Percentiles rank a stretch among this genome's conserved stretches.
Evolutionary conservation across 805 yeast genomes (phyloP).

Genomic region (Saccharomyces mikatae): DNA sequence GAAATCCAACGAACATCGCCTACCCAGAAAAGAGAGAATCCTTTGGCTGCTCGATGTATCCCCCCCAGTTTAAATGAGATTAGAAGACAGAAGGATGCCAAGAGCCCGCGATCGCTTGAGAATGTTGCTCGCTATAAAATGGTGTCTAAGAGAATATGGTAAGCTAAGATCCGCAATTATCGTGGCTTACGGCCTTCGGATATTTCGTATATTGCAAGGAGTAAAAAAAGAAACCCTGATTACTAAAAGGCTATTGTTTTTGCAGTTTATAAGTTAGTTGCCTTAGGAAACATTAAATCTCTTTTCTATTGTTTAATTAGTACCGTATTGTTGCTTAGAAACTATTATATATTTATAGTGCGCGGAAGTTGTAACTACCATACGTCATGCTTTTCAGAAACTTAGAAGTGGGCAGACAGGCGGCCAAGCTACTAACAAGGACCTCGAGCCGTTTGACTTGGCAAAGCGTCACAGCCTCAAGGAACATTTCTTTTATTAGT

Average conservation of each 20-base stretch:
- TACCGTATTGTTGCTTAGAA: background rate
- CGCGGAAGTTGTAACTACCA: background rate
- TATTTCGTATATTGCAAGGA: background rate
- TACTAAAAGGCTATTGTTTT: background rate
- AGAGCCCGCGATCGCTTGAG: constrained; percentile 35
- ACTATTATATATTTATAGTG: background rate
- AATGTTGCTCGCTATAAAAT: constrained; percentile 58
- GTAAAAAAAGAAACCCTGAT: background rate
- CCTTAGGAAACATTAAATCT: background rate
- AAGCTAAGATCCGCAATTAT: constrained; percentile 1
- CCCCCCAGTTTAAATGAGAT: constrained; percentile 25
- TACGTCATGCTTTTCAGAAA: background rate
- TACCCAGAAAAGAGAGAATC: background rate
- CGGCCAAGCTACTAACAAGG: background rate
- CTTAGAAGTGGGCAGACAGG: background rate
- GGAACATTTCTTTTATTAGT: background rate
- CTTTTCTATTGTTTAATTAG: background rate
- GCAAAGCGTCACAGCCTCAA: background rate
- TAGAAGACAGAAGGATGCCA: constrained; percentile 21
- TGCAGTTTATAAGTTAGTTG: background rate
- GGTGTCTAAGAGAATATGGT: constrained; percentile 75
- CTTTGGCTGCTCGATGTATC: background rate
- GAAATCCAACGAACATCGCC: background rate
- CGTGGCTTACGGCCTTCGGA: background rate
- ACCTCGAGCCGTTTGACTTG: background rate